phyloP scores from a whole-genome alignment of 805 yeast genomes.

The Cyberlindnera subsufficiens region DNA sequence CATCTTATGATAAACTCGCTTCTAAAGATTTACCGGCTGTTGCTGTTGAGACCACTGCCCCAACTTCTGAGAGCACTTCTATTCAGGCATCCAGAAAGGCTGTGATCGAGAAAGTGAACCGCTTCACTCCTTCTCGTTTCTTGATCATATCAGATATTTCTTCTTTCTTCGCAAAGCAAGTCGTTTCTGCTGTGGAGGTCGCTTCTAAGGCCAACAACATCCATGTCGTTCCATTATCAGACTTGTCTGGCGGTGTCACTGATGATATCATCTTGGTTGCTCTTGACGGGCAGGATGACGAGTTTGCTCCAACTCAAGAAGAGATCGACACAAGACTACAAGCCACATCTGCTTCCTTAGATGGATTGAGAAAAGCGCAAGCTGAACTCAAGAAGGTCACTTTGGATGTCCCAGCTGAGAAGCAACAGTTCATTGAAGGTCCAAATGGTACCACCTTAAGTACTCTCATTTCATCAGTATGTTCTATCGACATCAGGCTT shows the following conservation, averaged over 20 bases:
- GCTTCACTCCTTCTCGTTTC: conserved; percentile 62
- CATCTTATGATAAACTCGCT: conserved; percentile 40
- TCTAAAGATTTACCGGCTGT: conserved; percentile 37
- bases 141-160: conserved; percentile 59
- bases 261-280: conserved; percentile 51
- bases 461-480: conserved; percentile 27
- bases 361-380: conserved; percentile 53
- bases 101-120: conserved; percentile 68
- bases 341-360: conserved; percentile 48
- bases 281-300: conserved; percentile 42
- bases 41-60: conserved; percentile 56
- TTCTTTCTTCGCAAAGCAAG: conserved; percentile 45
- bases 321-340: conserved; percentile 53
- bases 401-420: conserved; percentile 44
- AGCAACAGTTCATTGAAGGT: conserved; percentile 57
- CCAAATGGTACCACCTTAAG: conserved; percentile 56
- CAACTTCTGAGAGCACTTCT: conserved; percentile 39
- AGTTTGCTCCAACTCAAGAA: conserved; percentile 63
- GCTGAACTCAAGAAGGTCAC: conserved; percentile 43
- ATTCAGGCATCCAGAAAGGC: conserved; percentile 63
- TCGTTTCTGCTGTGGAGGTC: conserved; percentile 35
- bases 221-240: conserved; percentile 54
- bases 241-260: conserved; percentile 36
- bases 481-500: conserved; percentile 37
- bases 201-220: conserved; percentile 42